Conservation (phyloP, 768 basidiomycete genomes). For the Russula foetens region DNA sequence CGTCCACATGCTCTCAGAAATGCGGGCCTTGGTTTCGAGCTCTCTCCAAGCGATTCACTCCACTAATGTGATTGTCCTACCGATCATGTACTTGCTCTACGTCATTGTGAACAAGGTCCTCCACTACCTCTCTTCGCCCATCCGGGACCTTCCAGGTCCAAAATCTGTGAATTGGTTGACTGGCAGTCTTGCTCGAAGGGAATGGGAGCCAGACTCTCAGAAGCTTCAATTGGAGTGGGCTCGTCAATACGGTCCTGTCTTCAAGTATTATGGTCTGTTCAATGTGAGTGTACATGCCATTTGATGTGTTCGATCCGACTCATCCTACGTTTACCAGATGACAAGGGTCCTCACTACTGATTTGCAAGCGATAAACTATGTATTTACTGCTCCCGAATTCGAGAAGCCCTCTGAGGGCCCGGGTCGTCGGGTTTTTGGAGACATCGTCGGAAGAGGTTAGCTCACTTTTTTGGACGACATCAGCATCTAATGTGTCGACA, state of each 20-base stretch:
- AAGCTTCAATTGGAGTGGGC: conserved; percentile 4
- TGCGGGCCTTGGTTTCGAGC: background rate
- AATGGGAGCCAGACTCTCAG: conserved; percentile 8
- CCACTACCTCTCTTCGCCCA: background rate
- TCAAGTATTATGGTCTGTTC: conserved; percentile 8
- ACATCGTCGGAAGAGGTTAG: conserved; percentile 4
- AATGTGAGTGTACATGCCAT: background rate
- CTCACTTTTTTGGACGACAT: background rate
- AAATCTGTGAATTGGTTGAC: conserved; percentile 12
- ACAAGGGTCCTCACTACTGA: background rate
- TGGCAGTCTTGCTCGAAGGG: background rate
- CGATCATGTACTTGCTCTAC: background rate
- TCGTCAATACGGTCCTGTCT: background rate
- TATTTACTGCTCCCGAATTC: conserved; percentile 7
- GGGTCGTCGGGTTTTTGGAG: background rate
- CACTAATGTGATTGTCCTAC: background rate
- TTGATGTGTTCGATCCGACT: background rate
- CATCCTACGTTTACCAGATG: background rate
- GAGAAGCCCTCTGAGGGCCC: background rate
- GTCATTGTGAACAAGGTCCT: background rate
- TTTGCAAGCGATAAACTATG: conserved; percentile 9
- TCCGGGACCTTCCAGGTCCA: conserved; percentile 8
- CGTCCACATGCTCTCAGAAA: background rate
- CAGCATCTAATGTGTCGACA: background rate
- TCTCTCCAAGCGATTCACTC: background rate